phyloP scores from a whole-genome alignment of 352 stramenopile genomes.

The Achlya hypogyna region DNA sequence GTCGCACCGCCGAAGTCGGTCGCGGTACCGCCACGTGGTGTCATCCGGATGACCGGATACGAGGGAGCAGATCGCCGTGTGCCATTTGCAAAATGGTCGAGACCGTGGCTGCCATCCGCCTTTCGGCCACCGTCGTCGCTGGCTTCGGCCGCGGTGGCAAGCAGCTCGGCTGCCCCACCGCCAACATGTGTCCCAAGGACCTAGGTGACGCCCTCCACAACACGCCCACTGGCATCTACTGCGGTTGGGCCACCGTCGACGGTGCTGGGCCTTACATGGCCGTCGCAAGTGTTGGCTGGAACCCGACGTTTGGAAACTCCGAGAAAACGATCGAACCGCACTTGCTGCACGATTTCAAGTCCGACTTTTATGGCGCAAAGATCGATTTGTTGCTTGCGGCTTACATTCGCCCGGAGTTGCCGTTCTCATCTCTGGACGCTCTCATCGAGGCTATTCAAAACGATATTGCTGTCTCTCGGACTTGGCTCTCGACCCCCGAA shows the following conservation, averaged over 20 bases:
- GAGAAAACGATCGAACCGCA: conserved; percentile 97
- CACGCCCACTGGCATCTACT: conserved; percentile 89
- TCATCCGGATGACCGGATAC: no score
- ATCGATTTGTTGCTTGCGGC: conserved; percentile 90
- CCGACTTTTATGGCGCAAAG: conserved; percentile 92
- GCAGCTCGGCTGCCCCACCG: conserved; percentile 93
- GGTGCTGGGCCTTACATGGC: conserved; percentile 82
- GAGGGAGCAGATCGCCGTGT: no score
- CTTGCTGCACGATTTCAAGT: conserved; percentile 88
- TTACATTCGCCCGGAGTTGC: conserved; percentile 90
- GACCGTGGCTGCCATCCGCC: conserved; percentile 35
- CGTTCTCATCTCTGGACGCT: conserved; percentile 89
- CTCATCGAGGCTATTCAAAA: conserved; percentile 89
- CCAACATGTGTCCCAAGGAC: conserved; percentile 87
- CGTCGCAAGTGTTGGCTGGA: conserved; percentile 96
- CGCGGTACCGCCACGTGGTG: no score
- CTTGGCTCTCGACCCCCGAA: conserved; percentile 51
- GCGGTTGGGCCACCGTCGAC: conserved; percentile 88
- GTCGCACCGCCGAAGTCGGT: no score
- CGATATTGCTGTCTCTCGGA: conserved; percentile 61
- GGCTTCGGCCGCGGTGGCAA: conserved; percentile 93
- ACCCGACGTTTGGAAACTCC: conserved; percentile 91
- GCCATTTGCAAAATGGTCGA: not conserved
- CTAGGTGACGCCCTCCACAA: conserved; percentile 72
- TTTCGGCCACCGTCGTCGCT: conserved; percentile 86